Conservation (phyloP, 768 basidiomycete genomes). For the Mycena venus region DNA sequence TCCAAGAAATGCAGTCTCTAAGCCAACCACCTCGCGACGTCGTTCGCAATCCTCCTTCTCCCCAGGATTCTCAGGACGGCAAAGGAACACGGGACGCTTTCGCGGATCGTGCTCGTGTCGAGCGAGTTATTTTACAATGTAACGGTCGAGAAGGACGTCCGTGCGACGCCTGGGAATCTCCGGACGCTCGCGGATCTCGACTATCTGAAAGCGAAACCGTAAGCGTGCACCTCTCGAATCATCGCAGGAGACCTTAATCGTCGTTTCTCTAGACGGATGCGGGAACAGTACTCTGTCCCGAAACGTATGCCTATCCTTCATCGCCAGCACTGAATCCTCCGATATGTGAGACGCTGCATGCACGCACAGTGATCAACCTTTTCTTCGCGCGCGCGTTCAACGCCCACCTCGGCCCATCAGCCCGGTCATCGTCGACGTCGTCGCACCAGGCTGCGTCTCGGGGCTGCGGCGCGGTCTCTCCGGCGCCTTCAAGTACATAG, state of each 20-base stretch:
- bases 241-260: background rate
- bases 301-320: constrained; percentile 38
- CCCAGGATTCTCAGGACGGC: constrained; percentile 45
- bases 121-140: constrained; percentile 43
- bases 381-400: constrained; percentile 47
- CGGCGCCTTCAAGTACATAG: background rate
- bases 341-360: no score
- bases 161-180: constrained; percentile 30
- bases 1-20: constrained; percentile 49
- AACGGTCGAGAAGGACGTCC: constrained; percentile 35
- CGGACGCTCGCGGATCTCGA: constrained; percentile 38
- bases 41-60: constrained; percentile 46
- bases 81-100: constrained; percentile 28
- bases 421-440: constrained; percentile 41
- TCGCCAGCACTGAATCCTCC: background rate
- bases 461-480: constrained; percentile 31
- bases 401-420: constrained; percentile 29
- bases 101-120: constrained; percentile 46
- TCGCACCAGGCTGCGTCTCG: constrained; percentile 49
- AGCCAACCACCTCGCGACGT: constrained; percentile 49
- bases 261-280: constrained; percentile 28
- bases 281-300: constrained; percentile 36
- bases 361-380: constrained; percentile 43
- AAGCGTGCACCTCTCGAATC: constrained; percentile 12
- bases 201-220: constrained; percentile 35